These are phyloP conservation scores for Boletus rubescentipes DNA, from an alignment of 768 basidiomycete genomes.

Conservation along the genomic window DNA sequence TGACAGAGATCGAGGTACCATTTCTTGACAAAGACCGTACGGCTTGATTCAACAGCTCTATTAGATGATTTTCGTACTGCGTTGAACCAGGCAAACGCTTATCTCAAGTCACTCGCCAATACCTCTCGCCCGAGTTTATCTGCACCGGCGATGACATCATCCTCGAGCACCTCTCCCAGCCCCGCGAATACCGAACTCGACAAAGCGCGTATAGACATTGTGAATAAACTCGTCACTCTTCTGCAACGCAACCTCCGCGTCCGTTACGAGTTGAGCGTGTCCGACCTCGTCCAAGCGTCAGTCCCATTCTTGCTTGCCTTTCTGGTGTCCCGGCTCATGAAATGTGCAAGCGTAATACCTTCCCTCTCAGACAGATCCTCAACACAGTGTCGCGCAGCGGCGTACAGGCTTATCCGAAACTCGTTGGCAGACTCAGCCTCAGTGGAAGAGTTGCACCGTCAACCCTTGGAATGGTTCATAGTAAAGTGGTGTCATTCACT, in stretches of 20 bases:
- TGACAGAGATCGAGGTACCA: constrained; percentile 37
- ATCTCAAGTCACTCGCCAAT: constrained; percentile 55
- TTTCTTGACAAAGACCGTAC: not conserved
- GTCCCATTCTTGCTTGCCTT: constrained; percentile 29
- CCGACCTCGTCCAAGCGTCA: constrained; percentile 74
- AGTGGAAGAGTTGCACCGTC: constrained; percentile 59
- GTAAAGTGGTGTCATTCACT: constrained; percentile 60
- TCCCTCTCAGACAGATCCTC: constrained; percentile 74
- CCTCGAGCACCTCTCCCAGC: constrained; percentile 37
- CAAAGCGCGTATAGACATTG: constrained; percentile 57
- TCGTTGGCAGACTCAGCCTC: constrained; percentile 70
- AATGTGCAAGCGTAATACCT: constrained; percentile 64
- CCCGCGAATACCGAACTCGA: constrained; percentile 44
- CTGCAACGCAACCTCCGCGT: constrained; percentile 73
- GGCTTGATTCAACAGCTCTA: constrained; percentile 11
- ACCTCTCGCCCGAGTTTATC: constrained; percentile 40
- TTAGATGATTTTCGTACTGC: constrained; percentile 74
- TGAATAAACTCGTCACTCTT: constrained; percentile 62
- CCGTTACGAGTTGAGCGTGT: constrained; percentile 68
- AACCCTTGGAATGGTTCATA: constrained; percentile 85
- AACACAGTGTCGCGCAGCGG: constrained; percentile 73
- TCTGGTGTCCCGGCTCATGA: constrained; percentile 10
- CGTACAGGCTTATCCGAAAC: constrained; percentile 83
- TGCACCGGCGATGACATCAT: constrained; percentile 36
- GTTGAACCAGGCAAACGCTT: constrained; percentile 60